These are phyloP conservation scores for Cystofilobasidium macerans DNA, from an alignment of 768 basidiomycete genomes.

Conservation along the genomic window DNA sequence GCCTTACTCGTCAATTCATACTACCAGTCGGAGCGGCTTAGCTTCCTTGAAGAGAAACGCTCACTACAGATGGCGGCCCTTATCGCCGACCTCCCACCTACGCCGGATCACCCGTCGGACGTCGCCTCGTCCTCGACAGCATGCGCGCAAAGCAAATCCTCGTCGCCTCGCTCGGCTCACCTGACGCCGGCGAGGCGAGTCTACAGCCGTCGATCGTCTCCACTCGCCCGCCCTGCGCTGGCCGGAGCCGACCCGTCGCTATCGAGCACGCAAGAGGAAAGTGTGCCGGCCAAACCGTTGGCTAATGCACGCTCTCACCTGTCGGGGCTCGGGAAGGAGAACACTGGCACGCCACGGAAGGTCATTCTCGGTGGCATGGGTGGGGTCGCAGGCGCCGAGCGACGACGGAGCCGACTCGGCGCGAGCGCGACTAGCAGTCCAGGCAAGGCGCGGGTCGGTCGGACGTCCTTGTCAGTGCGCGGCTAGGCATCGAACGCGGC, in stretches of 20 bases:
- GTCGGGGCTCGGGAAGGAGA: neutral
- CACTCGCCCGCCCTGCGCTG: neutral
- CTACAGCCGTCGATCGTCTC: neutral
- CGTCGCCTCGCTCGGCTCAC: neutral
- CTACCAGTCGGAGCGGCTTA: slow-evolving; percentile 56
- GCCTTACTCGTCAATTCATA: too few species aligned
- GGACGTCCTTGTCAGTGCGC: too few species aligned
- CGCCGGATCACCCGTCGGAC: neutral
- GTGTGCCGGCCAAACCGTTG: neutral
- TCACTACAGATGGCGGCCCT: slow-evolving; percentile 18
- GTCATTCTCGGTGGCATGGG: neutral
- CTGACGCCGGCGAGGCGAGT: neutral
- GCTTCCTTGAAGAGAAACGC: slow-evolving; percentile 59
- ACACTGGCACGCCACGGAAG: slow-evolving; percentile 4
- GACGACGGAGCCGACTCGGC: too few species aligned
- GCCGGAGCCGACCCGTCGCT: neutral
- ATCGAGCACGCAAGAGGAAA: neutral
- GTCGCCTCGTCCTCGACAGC: neutral
- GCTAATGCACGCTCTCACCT: neutral
- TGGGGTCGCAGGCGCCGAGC: too few species aligned
- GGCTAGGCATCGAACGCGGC: too few species aligned
- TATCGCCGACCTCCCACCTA: slow-evolving; percentile 8
- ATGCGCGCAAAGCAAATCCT: neutral
- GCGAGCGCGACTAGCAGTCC: too few species aligned
- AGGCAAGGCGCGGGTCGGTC: too few species aligned